phyloP scores from a whole-genome alignment of 148 eudicot species.

The Polygonum aviculare region DNA sequence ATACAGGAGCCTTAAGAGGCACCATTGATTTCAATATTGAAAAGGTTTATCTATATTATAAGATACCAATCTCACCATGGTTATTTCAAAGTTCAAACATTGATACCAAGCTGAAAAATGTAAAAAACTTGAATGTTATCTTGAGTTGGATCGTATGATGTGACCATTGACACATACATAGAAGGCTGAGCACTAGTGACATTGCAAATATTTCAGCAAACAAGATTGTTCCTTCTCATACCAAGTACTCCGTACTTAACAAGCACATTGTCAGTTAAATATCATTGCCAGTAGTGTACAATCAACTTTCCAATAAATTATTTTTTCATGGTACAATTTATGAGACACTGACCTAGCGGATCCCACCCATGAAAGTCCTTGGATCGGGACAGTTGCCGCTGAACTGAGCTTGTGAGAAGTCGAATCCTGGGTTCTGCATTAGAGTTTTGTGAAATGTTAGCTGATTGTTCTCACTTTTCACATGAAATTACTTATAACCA shows the following conservation, averaged over 20 bases:
- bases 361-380: slow-evolving; percentile 97
- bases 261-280: background rate
- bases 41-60: no score
- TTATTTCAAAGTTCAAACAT: no score
- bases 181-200: background rate
- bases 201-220: background rate
- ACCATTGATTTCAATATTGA: no score
- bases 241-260: background rate
- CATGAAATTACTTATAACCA: background rate
- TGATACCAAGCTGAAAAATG: no score
- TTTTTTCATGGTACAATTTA: background rate
- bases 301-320: background rate
- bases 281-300: background rate
- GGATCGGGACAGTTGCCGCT: slow-evolving; percentile 90
- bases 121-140: no score
- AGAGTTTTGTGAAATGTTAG: background rate
- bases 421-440: slow-evolving; percentile 92
- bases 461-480: background rate
- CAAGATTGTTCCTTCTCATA: background rate
- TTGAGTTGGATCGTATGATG: background rate
- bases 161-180: background rate
- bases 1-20: no score
- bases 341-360: slow-evolving; percentile 20
- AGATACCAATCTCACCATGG: no score
- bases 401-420: slow-evolving; percentile 94